phyloP scores from a whole-genome alignment of 768 basidiomycete species.

The Daedaleopsis nitida region DNA sequence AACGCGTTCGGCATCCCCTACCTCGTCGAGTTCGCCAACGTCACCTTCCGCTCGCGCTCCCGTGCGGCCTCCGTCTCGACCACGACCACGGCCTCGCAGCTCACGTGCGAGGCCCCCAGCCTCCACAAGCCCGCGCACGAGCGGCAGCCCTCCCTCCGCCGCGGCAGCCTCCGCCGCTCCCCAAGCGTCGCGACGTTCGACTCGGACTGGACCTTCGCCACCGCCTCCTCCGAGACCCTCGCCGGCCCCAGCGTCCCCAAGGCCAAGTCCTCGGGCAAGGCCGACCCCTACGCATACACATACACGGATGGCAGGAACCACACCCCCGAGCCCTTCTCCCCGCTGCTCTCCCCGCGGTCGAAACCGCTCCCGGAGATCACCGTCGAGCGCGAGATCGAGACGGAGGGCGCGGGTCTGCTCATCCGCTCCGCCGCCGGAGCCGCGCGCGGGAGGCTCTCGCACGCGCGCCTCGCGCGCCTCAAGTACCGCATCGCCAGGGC shows the following conservation, averaged over 20 bases:
- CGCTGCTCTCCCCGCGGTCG: background rate
- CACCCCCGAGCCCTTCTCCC: background rate
- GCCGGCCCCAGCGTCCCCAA: slow-evolving; percentile 2
- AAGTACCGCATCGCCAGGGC: slow-evolving; percentile 40
- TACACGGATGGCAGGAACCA: background rate
- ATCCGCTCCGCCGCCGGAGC: slow-evolving; percentile 25
- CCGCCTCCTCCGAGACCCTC: slow-evolving; percentile 25
- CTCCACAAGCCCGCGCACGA: slow-evolving; percentile 1
- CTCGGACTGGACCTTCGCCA: slow-evolving; percentile 17
- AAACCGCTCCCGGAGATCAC: background rate
- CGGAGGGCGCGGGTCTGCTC: slow-evolving; percentile 22
- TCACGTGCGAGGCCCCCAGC: background rate
- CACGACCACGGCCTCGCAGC: slow-evolving; percentile 1
- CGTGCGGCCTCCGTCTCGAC: slow-evolving; percentile 12
- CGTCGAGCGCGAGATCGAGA: slow-evolving; percentile 6
- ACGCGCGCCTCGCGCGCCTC: slow-evolving; percentile 27
- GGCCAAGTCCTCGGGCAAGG: background rate
- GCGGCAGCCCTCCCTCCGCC: slow-evolving; percentile 6
- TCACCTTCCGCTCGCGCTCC: slow-evolving; percentile 29
- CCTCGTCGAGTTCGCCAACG: slow-evolving; percentile 38
- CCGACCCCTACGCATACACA: background rate
- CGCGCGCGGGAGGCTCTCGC: slow-evolving; percentile 25
- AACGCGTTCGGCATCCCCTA: slow-evolving; percentile 37
- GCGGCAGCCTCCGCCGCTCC: slow-evolving; percentile 11
- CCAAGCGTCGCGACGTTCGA: slow-evolving; percentile 8